These are phyloP conservation scores for Sextonia rubra DNA, from an alignment of 164 flowering plant species.

Conservation along the genomic window DNA sequence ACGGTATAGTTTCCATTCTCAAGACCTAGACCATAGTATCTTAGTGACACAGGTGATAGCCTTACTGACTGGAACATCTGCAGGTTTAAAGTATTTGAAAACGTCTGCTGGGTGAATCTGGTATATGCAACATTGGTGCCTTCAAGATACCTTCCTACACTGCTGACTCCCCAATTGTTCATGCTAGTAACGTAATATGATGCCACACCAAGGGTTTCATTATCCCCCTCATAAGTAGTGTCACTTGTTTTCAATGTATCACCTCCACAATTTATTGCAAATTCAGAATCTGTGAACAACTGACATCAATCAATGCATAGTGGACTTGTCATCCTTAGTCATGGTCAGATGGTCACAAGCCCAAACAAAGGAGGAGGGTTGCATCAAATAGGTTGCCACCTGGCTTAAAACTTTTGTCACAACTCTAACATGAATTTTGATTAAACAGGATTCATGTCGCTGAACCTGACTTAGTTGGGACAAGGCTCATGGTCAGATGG, in stretches of 20 bases:
- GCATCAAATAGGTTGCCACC: no score
- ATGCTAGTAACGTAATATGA: constrained; percentile 42
- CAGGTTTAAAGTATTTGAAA: constrained; percentile 45
- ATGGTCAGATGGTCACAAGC: no score
- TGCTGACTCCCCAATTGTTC: constrained; percentile 73
- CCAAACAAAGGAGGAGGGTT: no score
- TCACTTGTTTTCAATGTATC: constrained; percentile 31
- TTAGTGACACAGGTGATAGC: constrained; percentile 64
- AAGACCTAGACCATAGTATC: constrained; percentile 83
- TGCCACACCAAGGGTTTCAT: constrained; percentile 58
- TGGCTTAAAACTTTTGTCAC: no score
- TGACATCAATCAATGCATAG: not conserved
- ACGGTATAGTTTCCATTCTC: constrained; percentile 75
- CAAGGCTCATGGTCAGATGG: no score
- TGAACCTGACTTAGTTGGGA: no score
- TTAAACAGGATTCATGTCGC: no score
- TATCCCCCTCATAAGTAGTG: constrained; percentile 44
- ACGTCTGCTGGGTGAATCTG: constrained; percentile 22
- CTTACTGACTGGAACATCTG: constrained; percentile 67
- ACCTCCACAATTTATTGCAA: constrained; percentile 84
- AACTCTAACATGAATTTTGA: no score
- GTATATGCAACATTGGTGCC: constrained; percentile 31
- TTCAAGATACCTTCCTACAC: constrained; percentile 46
- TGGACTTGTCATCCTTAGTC: not conserved
- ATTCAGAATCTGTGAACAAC: constrained; percentile 49